Base-by-base conservation (phyloP, 1,284 basidiomycete genomes). In the Laetiporus sulphureus region DNA sequence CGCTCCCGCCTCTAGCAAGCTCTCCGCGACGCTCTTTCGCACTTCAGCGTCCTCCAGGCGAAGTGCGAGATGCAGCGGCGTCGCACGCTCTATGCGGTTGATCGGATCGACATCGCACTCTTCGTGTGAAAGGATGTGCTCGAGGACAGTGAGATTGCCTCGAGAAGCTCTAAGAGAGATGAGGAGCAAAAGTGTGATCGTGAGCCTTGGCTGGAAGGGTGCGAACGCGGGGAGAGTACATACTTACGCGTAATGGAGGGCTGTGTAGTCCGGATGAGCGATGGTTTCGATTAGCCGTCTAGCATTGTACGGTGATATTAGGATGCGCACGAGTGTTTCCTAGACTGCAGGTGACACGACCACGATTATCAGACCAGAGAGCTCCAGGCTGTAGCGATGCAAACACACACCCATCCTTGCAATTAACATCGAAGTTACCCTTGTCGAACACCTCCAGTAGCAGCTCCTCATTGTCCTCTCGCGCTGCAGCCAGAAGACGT, bases 41-140 rank as follows among this genome's bases (percentile, higher is more conserved):
- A 78, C 63, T 31, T 82, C 79, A 5, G 68, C 66, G 44, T 90
- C 72, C 48, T 79, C 70, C 42, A 84, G 61, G 50, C 69, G 65
- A 13, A 88, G 70, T 1, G 90, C 91, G 15, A 91, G 73, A 60
- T 94, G 91, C 8, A 95, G 67, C 1, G 91, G 91, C 0, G 91
- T 94, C 27, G 83, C 79, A 7, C 76, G 75, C 30, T 84, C 79
- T 23, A 87, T 62, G 16, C 75, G 71, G 61, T 93, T 93, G 54
- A 79, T 71, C 15, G 81, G 74, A 58, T 94, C 91, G 40, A 93
- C 89, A 56, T 94, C 89, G 62, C 90, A 92, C 10, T 69, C 73
- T 7, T 90, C 84, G 54, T 80, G 70, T 6, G 75, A 76, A 23
- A 91, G 72, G 46, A 91, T 77, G 47, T 83, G 72, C 50, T 91